These are phyloP conservation scores for Venturia nashicola DNA, from an alignment of 2,329 filamentous ascomycete genomes.

Conservation along the genomic window DNA sequence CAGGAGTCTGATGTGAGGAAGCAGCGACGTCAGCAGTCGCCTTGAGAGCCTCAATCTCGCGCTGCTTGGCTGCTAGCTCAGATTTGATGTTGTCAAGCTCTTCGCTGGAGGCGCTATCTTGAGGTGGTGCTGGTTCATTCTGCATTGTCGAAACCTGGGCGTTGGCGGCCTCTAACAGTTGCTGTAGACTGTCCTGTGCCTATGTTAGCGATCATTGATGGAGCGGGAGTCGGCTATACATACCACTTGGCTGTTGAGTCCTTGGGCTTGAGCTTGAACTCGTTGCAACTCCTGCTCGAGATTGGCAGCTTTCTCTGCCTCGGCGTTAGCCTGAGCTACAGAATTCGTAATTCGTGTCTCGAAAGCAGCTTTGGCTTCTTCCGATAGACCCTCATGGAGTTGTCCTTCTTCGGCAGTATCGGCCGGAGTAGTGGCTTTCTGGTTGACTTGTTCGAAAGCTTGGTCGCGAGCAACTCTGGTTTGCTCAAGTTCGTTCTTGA, in stretches of 20 bases:
- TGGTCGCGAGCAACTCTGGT: constrained; percentile 54
- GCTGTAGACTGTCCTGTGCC: constrained; percentile 26
- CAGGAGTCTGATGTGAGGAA: constrained; percentile 8
- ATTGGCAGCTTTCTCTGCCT: constrained; percentile 23
- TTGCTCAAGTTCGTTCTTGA: constrained; percentile 48
- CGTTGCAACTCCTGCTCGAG: constrained; percentile 30
- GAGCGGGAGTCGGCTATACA: constrained; percentile 12
- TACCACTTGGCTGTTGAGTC: constrained; percentile 49
- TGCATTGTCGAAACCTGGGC: constrained; percentile 21
- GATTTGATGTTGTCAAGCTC: constrained; percentile 24
- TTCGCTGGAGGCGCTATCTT: constrained; percentile 14
- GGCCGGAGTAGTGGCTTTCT: constrained; percentile 11
- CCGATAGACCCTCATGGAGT: constrained; percentile 23
- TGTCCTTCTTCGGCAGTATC: constrained; percentile 34
- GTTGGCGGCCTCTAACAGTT: constrained; percentile 23
- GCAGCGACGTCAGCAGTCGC: constrained; percentile 20
- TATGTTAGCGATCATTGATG: background rate
- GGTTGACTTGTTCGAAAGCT: constrained; percentile 34
- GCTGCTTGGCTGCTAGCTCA: constrained; percentile 31
- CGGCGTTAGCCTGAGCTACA: constrained; percentile 27
- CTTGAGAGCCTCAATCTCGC: constrained; percentile 33
- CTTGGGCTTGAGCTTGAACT: constrained; percentile 49
- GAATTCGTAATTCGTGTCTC: constrained; percentile 27
- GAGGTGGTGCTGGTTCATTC: constrained; percentile 2
- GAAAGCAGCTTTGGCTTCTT: constrained; percentile 22